These are phyloP conservation scores for Inga leiocalycina DNA, from an alignment of 306 rosid species.

Conservation along the genomic window DNA sequence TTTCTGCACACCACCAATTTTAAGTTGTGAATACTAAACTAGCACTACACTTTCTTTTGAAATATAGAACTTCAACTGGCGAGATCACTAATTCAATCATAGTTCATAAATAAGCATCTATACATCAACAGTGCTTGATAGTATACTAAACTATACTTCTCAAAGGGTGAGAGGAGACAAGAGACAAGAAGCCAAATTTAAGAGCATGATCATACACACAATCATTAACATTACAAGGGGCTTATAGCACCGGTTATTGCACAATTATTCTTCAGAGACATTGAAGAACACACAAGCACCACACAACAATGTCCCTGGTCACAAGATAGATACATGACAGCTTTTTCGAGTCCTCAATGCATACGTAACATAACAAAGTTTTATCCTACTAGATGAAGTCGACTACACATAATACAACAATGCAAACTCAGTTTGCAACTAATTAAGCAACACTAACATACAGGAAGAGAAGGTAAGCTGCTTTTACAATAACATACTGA, in stretches of 20 bases:
- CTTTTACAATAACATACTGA: background rate
- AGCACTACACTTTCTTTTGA: background rate
- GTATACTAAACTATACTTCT: background rate
- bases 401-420: background rate
- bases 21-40: background rate
- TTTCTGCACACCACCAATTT: background rate
- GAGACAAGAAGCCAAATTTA: background rate
- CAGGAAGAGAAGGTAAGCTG: background rate
- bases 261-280: conserved; percentile 30
- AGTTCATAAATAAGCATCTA: background rate
- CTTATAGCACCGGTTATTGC: conserved; percentile 28
- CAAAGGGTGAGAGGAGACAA: background rate
- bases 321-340: conserved; percentile 15
- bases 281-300: conserved; percentile 20
- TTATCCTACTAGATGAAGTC: too few species aligned
- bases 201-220: background rate
- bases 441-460: conserved; percentile 4
- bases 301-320: conserved; percentile 28
- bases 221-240: conserved; percentile 4
- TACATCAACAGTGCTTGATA: too few species aligned
- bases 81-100: background rate
- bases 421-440: background rate
- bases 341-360: conserved; percentile 39
- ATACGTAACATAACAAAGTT: conserved; percentile 4
- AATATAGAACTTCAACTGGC: background rate